Percentiles rank a stretch among this genome's conserved stretches.
phyloP scores from a whole-genome alignment of 257 asterid genomes.

The Henckelia pumila region DNA sequence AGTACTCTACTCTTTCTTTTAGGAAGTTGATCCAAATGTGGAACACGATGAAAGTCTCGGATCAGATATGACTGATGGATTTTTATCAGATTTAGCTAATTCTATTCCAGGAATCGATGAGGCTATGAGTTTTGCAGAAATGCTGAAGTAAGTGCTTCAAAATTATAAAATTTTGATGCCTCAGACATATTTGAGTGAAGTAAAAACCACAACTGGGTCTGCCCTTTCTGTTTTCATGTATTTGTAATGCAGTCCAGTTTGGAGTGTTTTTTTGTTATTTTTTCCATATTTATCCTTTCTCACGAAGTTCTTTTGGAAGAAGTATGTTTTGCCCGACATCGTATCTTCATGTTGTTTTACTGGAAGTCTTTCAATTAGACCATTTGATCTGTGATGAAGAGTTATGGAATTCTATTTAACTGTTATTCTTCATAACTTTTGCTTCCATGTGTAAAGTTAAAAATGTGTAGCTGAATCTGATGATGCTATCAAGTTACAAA shows the following conservation, averaged over 20 bases:
- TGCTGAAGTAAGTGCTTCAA: slow-evolving; percentile 66
- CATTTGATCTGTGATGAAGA: neutral
- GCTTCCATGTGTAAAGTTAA: neutral
- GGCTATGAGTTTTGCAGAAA: slow-evolving; percentile 99
- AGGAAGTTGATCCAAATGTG: slow-evolving; percentile 95
- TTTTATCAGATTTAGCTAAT: slow-evolving; percentile 81
- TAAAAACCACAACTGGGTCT: neutral
- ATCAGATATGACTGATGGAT: slow-evolving; percentile 68
- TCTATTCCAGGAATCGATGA: slow-evolving; percentile 98
- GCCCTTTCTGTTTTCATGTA: neutral
- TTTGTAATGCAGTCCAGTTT: neutral
- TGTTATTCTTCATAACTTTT: neutral
- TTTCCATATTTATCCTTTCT: neutral
- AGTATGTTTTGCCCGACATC: neutral
- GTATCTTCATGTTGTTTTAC: neutral
- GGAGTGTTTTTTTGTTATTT: neutral
- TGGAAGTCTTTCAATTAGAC: neutral
- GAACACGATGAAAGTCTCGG: slow-evolving; percentile 64
- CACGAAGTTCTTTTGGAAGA: slow-evolving; percentile 11
- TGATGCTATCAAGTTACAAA: neutral
- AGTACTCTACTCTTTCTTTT: slow-evolving; percentile 5
- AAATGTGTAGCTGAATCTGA: neutral
- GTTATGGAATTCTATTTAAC: neutral
- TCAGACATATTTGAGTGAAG: neutral
- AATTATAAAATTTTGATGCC: slow-evolving; percentile 10